phyloP scores from a whole-genome alignment of 176 grass and related monocot genomes.

The Musa itinerans region DNA sequence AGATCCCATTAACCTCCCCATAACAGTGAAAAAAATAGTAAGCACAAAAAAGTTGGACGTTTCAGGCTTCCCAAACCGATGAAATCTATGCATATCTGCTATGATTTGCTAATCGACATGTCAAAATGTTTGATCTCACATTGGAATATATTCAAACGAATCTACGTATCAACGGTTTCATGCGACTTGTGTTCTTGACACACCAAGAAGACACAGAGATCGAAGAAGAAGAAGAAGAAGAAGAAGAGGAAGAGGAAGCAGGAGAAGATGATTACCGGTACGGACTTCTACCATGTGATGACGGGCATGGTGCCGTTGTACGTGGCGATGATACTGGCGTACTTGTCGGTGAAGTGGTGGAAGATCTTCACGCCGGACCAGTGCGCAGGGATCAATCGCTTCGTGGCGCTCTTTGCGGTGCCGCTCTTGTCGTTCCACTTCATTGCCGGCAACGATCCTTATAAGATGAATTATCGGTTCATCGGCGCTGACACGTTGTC shows the following conservation, averaged over 20 bases:
- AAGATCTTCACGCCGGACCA: slow-evolving; percentile 92
- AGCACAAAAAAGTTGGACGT: too few species aligned
- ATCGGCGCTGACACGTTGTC: slow-evolving; percentile 90
- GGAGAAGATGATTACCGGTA: background rate
- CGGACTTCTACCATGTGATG: slow-evolving; percentile 93
- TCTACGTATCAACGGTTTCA: too few species aligned
- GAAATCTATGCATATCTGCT: too few species aligned
- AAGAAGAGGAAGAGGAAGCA: background rate
- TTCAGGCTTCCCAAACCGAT: too few species aligned
- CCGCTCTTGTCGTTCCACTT: slow-evolving; percentile 96
- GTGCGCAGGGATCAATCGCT: slow-evolving; percentile 97
- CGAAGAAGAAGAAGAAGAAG: background rate
- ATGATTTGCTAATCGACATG: too few species aligned
- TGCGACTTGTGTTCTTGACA: too few species aligned
- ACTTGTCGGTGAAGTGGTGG: slow-evolving; percentile 93
- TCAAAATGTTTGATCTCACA: too few species aligned
- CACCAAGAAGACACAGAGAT: too few species aligned
- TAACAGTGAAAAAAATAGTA: too few species aligned
- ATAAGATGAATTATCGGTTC: slow-evolving; percentile 91
- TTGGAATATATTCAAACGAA: too few species aligned
- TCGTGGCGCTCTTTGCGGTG: slow-evolving; percentile 92
- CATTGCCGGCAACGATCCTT: slow-evolving; percentile 85
- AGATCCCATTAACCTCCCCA: too few species aligned
- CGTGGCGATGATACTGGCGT: slow-evolving; percentile 93
- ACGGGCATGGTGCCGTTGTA: slow-evolving; percentile 95